Base-by-base conservation (phyloP, 2,329 filamentous ascomycete genomes). In the Mycogone perniciosa region DNA sequence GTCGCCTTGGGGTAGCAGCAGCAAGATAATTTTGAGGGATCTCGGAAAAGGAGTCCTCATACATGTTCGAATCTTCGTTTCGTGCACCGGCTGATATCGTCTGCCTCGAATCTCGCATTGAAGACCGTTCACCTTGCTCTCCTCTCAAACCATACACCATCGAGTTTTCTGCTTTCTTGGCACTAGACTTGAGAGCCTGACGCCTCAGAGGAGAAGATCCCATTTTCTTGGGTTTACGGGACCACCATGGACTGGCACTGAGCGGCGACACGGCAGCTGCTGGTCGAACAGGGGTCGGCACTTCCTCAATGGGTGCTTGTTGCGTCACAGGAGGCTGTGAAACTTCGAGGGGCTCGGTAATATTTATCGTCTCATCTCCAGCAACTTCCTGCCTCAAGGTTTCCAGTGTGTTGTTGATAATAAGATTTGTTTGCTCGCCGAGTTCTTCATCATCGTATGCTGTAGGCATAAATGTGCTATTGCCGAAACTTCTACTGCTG, bases 21-120 rank as follows among this genome's bases (percentile, higher is more conserved):
- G 68, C 70, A 4, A 81, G 70, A 2, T 80, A 65, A 4, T 64
- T 69, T 11, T 76, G 71, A 1, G 79, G 76, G 11, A 81, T 77
- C 46, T 79, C 76, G 0, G 78, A 81, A 56, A 81, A 82, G 0
- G 77, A 79, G 54, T 81, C 78, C 1, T 80, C 75, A 41, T 79
- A 77, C 30, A 62, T 45, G 37, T 63, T 64, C 2, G 65, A 60
- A 26, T 69, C 64, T 2, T 68, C 62, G 3, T 60, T 60, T 1
- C 31, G 59, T 50, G 34, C 33, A 44, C 44, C 41, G 31, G 45
- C 11, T 51, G 31, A 45, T 39, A 20, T 42, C 49, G 7, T 44
- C 44, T 11, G 41, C n/a, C 37, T 43, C 11, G 41, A 26, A 42
- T 30, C 37, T 26, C 40, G 44, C 35, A 50, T 56, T 13, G 55